Base-by-base conservation (phyloP, 768 basidiomycete genomes). In the Hygrophoropsis aurantiaca region DNA sequence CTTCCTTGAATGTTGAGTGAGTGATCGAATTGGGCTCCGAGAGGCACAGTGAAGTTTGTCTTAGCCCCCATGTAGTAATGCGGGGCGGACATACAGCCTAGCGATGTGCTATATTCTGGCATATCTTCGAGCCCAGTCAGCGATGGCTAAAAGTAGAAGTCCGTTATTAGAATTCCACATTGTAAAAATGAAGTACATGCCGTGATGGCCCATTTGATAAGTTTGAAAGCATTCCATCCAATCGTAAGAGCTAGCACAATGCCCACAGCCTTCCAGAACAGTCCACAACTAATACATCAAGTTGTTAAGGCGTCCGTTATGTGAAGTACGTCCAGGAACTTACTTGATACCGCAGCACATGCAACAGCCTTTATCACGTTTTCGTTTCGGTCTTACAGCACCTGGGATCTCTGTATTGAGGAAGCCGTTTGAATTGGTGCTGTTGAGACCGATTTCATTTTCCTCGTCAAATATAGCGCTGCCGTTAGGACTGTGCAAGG, bases 241-340 rank as follows among this genome's bases (percentile, higher is more conserved):
- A 70, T 46, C 37, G 74, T 68, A 13, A 75, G 51, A 16, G 62
- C 59, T 3, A 69, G 47, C n/a, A 80, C 75, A 38, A 82, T 73
- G 18, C 72, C 79, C 42, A 80, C 65, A 2, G 75, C 76, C 55
- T 79, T 82, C 71, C 74, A 81, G 58, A 81, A 74, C 11, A 80
- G 60, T 25, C 65, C 65, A 52, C 78, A 80, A 51, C 80, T 81
- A 44, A n/a, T 37, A 43, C 10, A 10, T 19, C 43, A n/a, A n/a
- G n/a, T n/a, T 30, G n/a, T 19, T 13, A 18, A 42, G 20, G 16
- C n/a, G 20, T 42, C 16, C 9, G 36, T 16, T 16, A 38, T 38
- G 36, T 21, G 20, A 6, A 6, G 20, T 9, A 8, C 16, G 9
- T 38, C 40, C 16, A 25, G 15, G 13, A 30, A 19, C 75, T 46